Conservation (phyloP, 306 rosid species). For the Fagus crenata region DNA sequence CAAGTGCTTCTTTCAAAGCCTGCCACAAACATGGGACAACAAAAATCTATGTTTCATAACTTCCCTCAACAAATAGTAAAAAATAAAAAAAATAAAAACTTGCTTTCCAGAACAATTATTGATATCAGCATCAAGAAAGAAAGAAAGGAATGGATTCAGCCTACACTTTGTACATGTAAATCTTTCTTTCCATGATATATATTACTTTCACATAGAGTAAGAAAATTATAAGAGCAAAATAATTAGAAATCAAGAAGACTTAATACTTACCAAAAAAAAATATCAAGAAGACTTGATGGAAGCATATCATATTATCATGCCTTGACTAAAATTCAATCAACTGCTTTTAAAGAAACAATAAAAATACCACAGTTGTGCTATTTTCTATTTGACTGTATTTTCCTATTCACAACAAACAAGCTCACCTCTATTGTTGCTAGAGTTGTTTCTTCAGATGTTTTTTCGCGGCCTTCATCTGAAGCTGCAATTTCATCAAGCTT, state of each 20-base stretch:
- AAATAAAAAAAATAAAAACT: background rate
- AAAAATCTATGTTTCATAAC: conserved; percentile 23
- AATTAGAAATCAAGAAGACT: background rate
- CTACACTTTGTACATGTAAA: background rate
- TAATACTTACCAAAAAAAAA: no score
- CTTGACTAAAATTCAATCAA: background rate
- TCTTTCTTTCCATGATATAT: background rate
- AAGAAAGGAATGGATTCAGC: background rate
- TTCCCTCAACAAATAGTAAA: conserved; percentile 17
- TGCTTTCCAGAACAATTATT: background rate
- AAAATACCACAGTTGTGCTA: conserved; percentile 9
- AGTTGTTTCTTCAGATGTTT: conserved; percentile 55
- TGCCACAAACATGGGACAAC: conserved; percentile 37
- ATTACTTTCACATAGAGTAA: background rate
- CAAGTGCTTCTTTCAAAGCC: conserved; percentile 81
- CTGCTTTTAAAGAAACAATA: background rate
- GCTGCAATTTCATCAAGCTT: conserved; percentile 60
- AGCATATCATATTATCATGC: background rate
- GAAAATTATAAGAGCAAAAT: background rate
- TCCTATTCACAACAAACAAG: conserved; percentile 7
- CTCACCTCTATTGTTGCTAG: conserved; percentile 72
- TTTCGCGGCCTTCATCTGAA: conserved; percentile 46
- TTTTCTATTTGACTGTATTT: conserved; percentile 17
- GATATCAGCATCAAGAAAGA: background rate
- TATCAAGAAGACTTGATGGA: background rate